A percentile compares a stretch with the other conserved stretches of the same genome.
Conservation (phyloP, 208 protist species). For the Phytomonas francai region DNA sequence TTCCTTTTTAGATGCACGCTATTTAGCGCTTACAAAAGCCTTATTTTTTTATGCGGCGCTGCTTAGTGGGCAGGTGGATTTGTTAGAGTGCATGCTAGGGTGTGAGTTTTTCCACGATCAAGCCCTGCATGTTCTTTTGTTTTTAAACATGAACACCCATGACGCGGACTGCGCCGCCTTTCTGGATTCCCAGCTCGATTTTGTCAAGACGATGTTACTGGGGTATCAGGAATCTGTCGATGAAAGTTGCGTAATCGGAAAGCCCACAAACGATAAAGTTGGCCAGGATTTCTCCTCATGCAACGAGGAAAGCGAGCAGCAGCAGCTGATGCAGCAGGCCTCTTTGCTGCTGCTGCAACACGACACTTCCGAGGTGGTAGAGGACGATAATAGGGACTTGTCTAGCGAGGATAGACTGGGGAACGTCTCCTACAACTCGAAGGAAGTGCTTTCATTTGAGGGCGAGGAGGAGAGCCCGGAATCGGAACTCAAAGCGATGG, state of each 20-base stretch:
- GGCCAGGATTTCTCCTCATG: neutral
- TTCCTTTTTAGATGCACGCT: constrained; percentile 46
- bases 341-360: neutral
- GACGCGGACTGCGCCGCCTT: constrained; percentile 20
- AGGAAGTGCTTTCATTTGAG: neutral
- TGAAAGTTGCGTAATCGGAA: neutral
- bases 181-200: neutral
- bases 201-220: neutral
- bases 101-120: constrained; percentile 61
- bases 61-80: constrained; percentile 53
- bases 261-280: neutral
- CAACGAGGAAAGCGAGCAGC: neutral
- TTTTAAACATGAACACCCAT: constrained; percentile 15
- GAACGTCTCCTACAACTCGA: neutral
- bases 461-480: neutral
- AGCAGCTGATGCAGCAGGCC: neutral
- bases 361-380: neutral
- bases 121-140: constrained; percentile 54
- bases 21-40: constrained; percentile 16
- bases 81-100: constrained; percentile 36
- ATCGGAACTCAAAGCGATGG: neutral
- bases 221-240: neutral
- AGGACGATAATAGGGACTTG: neutral
- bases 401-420: neutral
- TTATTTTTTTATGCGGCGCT: constrained; percentile 63